These are phyloP conservation scores for Piedraia hortae DNA, from an alignment of 2,329 filamentous ascomycete species.

Conservation along the genomic window DNA sequence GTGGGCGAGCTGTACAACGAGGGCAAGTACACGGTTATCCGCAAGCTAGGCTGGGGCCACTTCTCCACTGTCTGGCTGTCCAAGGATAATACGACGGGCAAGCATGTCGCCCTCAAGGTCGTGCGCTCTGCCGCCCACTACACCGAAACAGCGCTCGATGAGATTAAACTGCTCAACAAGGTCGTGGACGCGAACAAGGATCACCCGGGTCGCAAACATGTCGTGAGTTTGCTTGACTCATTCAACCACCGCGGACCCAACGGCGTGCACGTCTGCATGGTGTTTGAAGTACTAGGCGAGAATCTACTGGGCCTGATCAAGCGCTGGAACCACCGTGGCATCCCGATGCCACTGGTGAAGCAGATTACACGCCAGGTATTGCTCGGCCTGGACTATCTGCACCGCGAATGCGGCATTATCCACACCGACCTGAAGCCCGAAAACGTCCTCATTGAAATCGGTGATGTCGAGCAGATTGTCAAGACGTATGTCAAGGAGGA, in stretches of 20 bases:
- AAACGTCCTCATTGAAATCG: slow-evolving; percentile 95
- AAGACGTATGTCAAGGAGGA: slow-evolving; percentile 84
- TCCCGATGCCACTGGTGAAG: slow-evolving; percentile 87
- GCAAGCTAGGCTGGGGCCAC: slow-evolving; percentile 93
- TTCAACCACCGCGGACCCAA: slow-evolving; percentile 97
- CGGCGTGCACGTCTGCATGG: slow-evolving; percentile 94
- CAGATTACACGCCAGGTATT: slow-evolving; percentile 97
- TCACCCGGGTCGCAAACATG: slow-evolving; percentile 80
- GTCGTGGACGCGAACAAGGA: slow-evolving; percentile 87
- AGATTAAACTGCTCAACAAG: slow-evolving; percentile 93
- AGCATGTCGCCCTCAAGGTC: slow-evolving; percentile 93
- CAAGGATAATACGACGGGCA: slow-evolving; percentile 62
- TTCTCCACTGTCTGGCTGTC: slow-evolving; percentile 88
- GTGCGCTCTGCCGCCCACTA: slow-evolving; percentile 95
- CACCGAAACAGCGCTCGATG: slow-evolving; percentile 93
- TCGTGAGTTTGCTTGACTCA: slow-evolving; percentile 83
- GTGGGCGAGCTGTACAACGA: slow-evolving; percentile 96
- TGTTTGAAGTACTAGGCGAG: slow-evolving; percentile 91
- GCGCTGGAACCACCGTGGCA: slow-evolving; percentile 91
- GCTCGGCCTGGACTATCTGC: slow-evolving; percentile 80
- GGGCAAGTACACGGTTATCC: slow-evolving; percentile 82
- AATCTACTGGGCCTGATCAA: slow-evolving; percentile 89
- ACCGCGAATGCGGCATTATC: slow-evolving; percentile 95
- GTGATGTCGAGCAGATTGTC: slow-evolving; percentile 94
- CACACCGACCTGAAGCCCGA: slow-evolving; percentile 95